These are phyloP conservation scores for Pythium brachiatum DNA, from an alignment of 352 stramenopile genomes.

Conservation along the genomic window DNA sequence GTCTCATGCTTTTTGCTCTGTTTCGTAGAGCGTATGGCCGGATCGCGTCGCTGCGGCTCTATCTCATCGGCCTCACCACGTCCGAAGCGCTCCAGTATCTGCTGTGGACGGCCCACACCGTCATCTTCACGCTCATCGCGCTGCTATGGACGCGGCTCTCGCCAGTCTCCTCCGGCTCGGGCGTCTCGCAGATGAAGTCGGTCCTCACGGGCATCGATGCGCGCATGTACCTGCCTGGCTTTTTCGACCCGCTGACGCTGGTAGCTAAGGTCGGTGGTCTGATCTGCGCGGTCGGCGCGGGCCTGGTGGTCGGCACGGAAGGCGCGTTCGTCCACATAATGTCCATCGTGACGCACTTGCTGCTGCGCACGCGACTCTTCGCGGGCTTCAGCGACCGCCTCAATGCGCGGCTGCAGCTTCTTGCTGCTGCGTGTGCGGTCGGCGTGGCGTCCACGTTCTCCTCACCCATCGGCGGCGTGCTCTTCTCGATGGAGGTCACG, in stretches of 20 bases:
- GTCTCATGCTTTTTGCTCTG: slow-evolving; percentile 6
- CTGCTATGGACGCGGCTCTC: slow-evolving; percentile 71
- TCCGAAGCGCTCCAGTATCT: slow-evolving; percentile 38
- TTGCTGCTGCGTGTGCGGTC: slow-evolving; percentile 90
- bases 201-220: slow-evolving; percentile 85
- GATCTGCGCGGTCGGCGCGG: slow-evolving; percentile 91
- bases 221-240: slow-evolving; percentile 76
- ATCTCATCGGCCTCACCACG: slow-evolving; percentile 38
- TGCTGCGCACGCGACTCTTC: slow-evolving; percentile 83
- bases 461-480: slow-evolving; percentile 90
- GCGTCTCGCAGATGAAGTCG: slow-evolving; percentile 87
- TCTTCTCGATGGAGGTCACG: slow-evolving; percentile 95
- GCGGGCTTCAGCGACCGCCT: slow-evolving; percentile 64
- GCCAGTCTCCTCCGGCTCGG: slow-evolving; percentile 74
- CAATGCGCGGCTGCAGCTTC: slow-evolving; percentile 83
- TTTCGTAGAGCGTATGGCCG: slow-evolving; percentile 32
- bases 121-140: slow-evolving; percentile 62
- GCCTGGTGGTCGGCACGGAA: slow-evolving; percentile 97
- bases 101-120: slow-evolving; percentile 66
- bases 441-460: slow-evolving; percentile 93
- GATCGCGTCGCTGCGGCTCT: slow-evolving; percentile 40
- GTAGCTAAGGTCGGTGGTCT: slow-evolving; percentile 92
- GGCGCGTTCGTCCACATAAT: slow-evolving; percentile 98
- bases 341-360: slow-evolving; percentile 89
- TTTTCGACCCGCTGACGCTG: slow-evolving; percentile 83